Percentiles rank a stretch among this genome's conserved stretches.
Conservation (phyloP, 2,329 filamentous ascomycete genomes). For the Aspergillus fumigatus region DNA sequence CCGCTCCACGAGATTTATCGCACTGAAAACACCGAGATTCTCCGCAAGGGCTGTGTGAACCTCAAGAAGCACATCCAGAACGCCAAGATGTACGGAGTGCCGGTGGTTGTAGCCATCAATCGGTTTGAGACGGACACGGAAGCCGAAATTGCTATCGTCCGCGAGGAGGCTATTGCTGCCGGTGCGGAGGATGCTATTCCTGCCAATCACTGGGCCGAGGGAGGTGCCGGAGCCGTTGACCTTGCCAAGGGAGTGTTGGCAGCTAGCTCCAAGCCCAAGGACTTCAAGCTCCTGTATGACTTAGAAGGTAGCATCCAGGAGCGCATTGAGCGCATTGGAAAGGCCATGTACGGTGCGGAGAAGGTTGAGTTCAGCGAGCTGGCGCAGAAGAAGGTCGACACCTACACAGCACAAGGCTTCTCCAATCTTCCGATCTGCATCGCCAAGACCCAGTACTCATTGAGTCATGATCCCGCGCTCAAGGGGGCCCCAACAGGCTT, state of each 20-base stretch:
- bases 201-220: conserved; percentile 95
- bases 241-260: conserved; percentile 82
- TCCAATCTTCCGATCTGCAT: conserved; percentile 92
- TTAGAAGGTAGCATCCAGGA: conserved; percentile 76
- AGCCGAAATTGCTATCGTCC: conserved; percentile 82
- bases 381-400: conserved; percentile 93
- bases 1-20: conserved; percentile 83
- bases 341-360: conserved; percentile 89
- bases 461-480: conserved; percentile 85
- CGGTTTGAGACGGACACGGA: conserved; percentile 91
- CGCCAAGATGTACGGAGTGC: conserved; percentile 81
- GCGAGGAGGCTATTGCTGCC: conserved; percentile 84
- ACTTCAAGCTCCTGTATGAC: conserved; percentile 83
- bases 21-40: conserved; percentile 87
- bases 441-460: conserved; percentile 96
- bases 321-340: conserved; percentile 84
- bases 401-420: conserved; percentile 87
- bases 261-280: conserved; percentile 75
- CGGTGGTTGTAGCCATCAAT: conserved; percentile 96
- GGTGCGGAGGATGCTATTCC: conserved; percentile 91
- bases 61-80: conserved; percentile 93
- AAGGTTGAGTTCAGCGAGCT: conserved; percentile 90
- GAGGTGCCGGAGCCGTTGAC: conserved; percentile 83
- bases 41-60: conserved; percentile 88
- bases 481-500: conserved; percentile 96